These are phyloP conservation scores for Penicillium sp. DNA, from an alignment of 2,329 filamentous ascomycete species.

Conservation along the genomic window DNA sequence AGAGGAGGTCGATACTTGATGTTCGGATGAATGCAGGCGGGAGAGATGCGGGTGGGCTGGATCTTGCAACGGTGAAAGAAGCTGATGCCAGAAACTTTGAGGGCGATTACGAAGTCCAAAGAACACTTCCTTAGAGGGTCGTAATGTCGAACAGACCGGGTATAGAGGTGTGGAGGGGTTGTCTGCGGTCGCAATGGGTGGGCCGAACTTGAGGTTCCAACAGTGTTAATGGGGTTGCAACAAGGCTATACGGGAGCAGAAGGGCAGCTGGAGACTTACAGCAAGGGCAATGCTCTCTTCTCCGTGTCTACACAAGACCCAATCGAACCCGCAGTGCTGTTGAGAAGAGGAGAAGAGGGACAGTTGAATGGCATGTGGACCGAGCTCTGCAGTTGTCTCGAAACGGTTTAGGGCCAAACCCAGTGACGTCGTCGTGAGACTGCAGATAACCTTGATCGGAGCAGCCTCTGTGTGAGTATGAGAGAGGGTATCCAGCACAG, in stretches of 20 bases:
- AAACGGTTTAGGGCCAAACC: slow-evolving; percentile 26
- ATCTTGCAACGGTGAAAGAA: background rate
- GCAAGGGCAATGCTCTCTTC: background rate
- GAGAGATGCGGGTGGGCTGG: background rate
- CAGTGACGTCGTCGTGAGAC: slow-evolving; percentile 38
- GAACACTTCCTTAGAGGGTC: background rate
- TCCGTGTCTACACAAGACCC: background rate
- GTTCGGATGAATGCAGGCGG: background rate
- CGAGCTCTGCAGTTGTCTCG: slow-evolving; percentile 22
- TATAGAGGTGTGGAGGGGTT: background rate
- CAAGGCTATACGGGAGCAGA: background rate
- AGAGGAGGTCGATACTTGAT: background rate
- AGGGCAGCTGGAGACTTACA: background rate
- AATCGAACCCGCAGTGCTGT: slow-evolving; percentile 7
- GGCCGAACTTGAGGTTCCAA: background rate
- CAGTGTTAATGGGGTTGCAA: background rate
- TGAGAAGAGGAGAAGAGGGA: slow-evolving; percentile 12
- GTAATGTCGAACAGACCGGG: background rate
- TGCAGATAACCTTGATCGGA: too few species aligned
- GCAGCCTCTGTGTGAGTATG: too few species aligned
- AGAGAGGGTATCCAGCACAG: too few species aligned
- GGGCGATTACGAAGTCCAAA: background rate
- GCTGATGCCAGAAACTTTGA: background rate
- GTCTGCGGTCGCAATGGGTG: background rate
- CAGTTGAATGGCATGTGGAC: slow-evolving; percentile 27